These are phyloP conservation scores for Aspergillus puulaauensis DNA, from an alignment of 2,329 filamentous ascomycete genomes.

Conservation along the genomic window DNA sequence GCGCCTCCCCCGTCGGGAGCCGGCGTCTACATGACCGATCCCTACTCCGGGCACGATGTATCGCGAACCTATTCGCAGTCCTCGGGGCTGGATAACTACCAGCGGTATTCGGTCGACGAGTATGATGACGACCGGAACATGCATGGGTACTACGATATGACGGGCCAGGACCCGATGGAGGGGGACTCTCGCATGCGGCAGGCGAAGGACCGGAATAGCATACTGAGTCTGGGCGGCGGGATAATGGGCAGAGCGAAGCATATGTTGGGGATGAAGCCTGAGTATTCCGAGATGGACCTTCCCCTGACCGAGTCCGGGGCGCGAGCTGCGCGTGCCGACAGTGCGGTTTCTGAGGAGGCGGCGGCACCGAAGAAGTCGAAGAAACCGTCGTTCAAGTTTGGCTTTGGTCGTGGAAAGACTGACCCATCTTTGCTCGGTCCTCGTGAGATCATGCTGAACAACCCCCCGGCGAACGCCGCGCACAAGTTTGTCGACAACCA, in stretches of 20 bases:
- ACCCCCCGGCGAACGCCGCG: slow-evolving; percentile 81
- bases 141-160: slow-evolving; percentile 70
- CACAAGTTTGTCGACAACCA: slow-evolving; percentile 97
- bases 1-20: slow-evolving; percentile 29
- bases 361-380: slow-evolving; percentile 62
- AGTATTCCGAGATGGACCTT: slow-evolving; percentile 97
- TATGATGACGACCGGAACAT: slow-evolving; percentile 73
- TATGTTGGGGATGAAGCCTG: slow-evolving; percentile 79
- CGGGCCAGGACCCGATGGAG: slow-evolving; percentile 57
- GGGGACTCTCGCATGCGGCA: slow-evolving; percentile 51
- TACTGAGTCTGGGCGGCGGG: slow-evolving; percentile 81
- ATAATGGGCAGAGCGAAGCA: slow-evolving; percentile 85
- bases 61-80: slow-evolving; percentile 66
- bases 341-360: slow-evolving; percentile 43
- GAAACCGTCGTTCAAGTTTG: slow-evolving; percentile 83
- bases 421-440: slow-evolving; percentile 91
- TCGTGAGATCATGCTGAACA: slow-evolving; percentile 92
- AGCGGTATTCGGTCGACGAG: slow-evolving; percentile 85
- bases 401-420: slow-evolving; percentile 77
- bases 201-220: slow-evolving; percentile 80
- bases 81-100: slow-evolving; percentile 82
- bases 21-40: slow-evolving; percentile 37
- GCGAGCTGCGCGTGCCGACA: slow-evolving; percentile 47
- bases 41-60: slow-evolving; percentile 36
- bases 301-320: slow-evolving; percentile 79